Evolutionary conservation across 2,329 filamentous ascomycete species (phyloP).

Genomic region (Alternaria conjuncta): DNA sequence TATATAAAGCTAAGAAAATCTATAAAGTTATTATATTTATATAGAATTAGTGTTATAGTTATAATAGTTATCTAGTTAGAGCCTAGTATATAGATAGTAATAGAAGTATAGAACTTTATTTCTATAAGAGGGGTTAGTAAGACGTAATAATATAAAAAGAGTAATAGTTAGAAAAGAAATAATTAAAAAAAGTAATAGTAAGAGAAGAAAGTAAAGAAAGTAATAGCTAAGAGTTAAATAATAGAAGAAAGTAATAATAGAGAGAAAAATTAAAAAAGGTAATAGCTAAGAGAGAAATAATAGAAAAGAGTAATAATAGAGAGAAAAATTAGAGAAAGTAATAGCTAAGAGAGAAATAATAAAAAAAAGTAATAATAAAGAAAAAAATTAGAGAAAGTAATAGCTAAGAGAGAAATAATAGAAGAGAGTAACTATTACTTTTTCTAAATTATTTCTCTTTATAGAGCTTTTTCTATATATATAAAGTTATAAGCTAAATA

Average conservation of each 20-base stretch:
- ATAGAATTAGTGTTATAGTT: not conserved
- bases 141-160: not conserved
- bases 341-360: too few species aligned
- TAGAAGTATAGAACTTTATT: too few species aligned
- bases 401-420: not conserved
- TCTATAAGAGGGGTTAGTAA: not conserved
- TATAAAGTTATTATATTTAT: not conserved
- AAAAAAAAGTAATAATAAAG: too few species aligned
- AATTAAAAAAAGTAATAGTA: not conserved
- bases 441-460: not conserved
- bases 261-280: too few species aligned
- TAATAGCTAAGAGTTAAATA: too few species aligned
- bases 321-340: too few species aligned
- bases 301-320: too few species aligned
- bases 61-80: not conserved
- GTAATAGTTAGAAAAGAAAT: not conserved
- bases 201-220: not conserved
- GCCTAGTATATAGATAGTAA: too few species aligned
- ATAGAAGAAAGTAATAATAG: too few species aligned
- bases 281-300: not conserved
- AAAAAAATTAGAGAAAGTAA: not conserved
- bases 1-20: not conserved
- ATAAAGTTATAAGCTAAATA: too few species aligned
- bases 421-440: not conserved
- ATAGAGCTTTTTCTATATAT: too few species aligned